Evolutionary conservation across 495 filamentous ascomycete species (phyloP), one percentile per base, ranked within the genome.

Genomic region (Podospora anserina): DNA sequence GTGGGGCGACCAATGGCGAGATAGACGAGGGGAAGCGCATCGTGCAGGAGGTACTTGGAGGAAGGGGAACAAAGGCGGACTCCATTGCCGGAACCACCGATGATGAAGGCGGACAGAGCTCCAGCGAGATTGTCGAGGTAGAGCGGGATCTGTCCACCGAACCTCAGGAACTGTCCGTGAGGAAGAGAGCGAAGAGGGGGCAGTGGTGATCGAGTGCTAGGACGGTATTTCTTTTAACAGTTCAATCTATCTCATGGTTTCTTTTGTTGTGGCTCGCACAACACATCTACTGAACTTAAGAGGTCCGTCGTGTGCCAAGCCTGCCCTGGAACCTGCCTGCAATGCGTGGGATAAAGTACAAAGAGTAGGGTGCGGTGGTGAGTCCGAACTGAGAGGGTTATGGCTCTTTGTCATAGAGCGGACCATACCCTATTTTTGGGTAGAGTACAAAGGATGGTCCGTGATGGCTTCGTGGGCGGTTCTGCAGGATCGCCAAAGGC

Each of bases 1-100:
- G 95, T 73, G 89, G 90, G 1, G 82, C 87, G n/a, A 86, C 85
- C 84, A 99, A 99, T 76, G 94, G 94, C 2, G 85, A 89, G 71
- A 88, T 82, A 32, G 84, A 88, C 66, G 90, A 92, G 71, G 87
- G 86, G 1, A 89, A 84, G 65, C 87, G 89, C 77, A 88, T 81
- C 20, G 75, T 86, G 7, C 78, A 80, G 56, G 82, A 87, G 68
- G 82, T 85, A 7, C 74, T 83, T n/a, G 76, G 72, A 18, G 73
- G 28, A 16, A 63, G 67, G 11, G 44, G 13, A 9, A 58, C 28
- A n/a, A 27, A 13, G 59, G 5, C 16, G 23, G 32, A 63, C 2
- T 39, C 30, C 5, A 20, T 19, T 20, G 59, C 61, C 26, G 67
- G 59, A 63, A 70, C 71, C 20, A 68, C 65, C 20, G 77, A 77